A percentile compares a stretch with the other conserved stretches of the same genome.
phyloP scores from a whole-genome alignment of 1,284 basidiomycete genomes.

The Chondrostereum purpureum region DNA sequence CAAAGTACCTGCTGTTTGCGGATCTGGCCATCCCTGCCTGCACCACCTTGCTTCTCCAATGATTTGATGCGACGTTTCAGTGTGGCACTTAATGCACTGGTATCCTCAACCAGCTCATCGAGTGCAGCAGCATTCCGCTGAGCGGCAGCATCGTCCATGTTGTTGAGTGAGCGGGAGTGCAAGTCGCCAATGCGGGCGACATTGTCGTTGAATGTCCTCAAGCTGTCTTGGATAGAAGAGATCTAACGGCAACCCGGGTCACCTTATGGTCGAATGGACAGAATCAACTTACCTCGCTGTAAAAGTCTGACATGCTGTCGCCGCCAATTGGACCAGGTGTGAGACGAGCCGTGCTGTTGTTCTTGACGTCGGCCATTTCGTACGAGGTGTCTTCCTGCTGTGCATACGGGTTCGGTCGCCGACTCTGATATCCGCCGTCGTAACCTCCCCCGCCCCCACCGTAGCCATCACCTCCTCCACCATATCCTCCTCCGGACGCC shows the following conservation, averaged over 20 bases:
- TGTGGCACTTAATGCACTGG: slow-evolving; percentile 65
- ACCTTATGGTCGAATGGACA: not conserved
- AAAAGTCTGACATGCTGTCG: slow-evolving; percentile 66
- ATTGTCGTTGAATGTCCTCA: slow-evolving; percentile 67
- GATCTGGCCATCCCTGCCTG: slow-evolving; percentile 74
- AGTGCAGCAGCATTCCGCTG: slow-evolving; percentile 60
- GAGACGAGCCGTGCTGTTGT: slow-evolving; percentile 44
- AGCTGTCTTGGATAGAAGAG: slow-evolving; percentile 65
- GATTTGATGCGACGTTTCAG: slow-evolving; percentile 78
- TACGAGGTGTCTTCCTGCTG: slow-evolving; percentile 60
- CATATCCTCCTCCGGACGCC: slow-evolving; percentile 31
- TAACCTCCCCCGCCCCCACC: slow-evolving; percentile 27
- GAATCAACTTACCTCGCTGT: slow-evolving; percentile 53
- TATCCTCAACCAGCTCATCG: slow-evolving; percentile 72
- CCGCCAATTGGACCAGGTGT: slow-evolving; percentile 26
- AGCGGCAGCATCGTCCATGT: slow-evolving; percentile 65
- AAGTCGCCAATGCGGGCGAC: slow-evolving; percentile 62
- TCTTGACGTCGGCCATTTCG: slow-evolving; percentile 64
- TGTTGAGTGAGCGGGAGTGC: slow-evolving; percentile 73
- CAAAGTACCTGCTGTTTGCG: slow-evolving; percentile 72
- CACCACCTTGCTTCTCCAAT: slow-evolving; percentile 65
- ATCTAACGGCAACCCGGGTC: slow-evolving; percentile 36
- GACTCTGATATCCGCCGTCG: slow-evolving; percentile 33
- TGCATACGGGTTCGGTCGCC: slow-evolving; percentile 55
- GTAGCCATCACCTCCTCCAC: slow-evolving; percentile 13